Evolutionary conservation across 345 rosid species (phyloP).

Genomic region (Stellera chamaejasme): DNA sequence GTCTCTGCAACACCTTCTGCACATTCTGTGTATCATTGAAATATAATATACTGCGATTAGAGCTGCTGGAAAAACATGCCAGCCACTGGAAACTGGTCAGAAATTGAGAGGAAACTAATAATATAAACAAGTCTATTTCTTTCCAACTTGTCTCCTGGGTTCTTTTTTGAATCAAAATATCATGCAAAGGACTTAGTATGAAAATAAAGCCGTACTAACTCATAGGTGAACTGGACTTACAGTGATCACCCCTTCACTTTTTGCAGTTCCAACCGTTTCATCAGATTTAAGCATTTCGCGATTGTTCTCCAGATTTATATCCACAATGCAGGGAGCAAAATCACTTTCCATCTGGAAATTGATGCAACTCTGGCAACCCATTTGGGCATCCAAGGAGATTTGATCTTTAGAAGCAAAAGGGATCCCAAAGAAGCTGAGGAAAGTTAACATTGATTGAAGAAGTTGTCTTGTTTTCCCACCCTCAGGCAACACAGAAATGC

Average conservation of each 20-base stretch:
- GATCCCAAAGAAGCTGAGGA: conserved; percentile 61
- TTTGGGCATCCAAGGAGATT: conserved; percentile 36
- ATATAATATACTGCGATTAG: neutral
- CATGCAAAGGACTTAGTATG: neutral
- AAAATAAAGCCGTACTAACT: neutral
- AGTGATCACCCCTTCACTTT: conserved; percentile 38
- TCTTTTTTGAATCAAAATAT: neutral
- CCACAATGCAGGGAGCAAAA: conserved; percentile 57
- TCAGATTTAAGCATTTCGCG: conserved; percentile 32
- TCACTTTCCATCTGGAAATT: conserved; percentile 47
- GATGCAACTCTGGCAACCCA: conserved; percentile 48
- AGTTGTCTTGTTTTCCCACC: conserved; percentile 32
- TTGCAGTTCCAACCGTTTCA: conserved; percentile 31
- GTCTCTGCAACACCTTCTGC: conserved; percentile 77
- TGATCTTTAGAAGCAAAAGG: conserved; percentile 40
- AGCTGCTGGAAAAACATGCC: neutral
- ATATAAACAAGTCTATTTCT: no score
- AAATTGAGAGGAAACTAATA: no score
- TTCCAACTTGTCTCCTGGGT: no score
- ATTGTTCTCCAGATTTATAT: conserved; percentile 51
- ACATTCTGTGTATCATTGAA: conserved; percentile 30
- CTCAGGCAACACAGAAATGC: conserved; percentile 59
- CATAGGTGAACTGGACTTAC: conserved; percentile 28
- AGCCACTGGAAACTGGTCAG: neutral
- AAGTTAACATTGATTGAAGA: conserved; percentile 36